Percentiles rank a stretch among this genome's conserved stretches.
Evolutionary conservation across 2,329 filamentous ascomycete genomes (phyloP).

Genomic region (Paramyrothecium roridum): DNA sequence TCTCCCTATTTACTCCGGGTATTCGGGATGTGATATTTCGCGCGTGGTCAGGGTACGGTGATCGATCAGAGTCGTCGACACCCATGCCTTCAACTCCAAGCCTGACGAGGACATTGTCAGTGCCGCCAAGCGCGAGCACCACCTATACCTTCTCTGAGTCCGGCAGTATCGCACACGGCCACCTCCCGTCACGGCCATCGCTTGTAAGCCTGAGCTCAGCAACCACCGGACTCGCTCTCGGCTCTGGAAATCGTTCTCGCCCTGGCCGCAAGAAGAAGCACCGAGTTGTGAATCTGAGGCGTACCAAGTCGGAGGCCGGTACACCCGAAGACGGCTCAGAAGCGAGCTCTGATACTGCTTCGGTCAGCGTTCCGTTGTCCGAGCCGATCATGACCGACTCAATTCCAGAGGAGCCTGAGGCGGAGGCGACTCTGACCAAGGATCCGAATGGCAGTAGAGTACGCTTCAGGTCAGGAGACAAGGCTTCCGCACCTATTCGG

Average conservation of each 20-base stretch:
- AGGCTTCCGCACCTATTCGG: conserved; percentile 8
- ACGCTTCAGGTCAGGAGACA: conserved; percentile 31
- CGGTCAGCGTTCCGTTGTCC: conserved; percentile 57
- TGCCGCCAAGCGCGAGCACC: conserved; percentile 53
- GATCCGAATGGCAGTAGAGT: conserved; percentile 31
- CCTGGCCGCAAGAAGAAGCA: conserved; percentile 76
- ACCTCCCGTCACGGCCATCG: conserved; percentile 66
- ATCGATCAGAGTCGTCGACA: conserved; percentile 60
- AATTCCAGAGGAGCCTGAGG: conserved; percentile 57
- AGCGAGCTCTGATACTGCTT: conserved; percentile 49
- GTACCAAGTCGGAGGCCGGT: conserved; percentile 51
- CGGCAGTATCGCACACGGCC: conserved; percentile 60
- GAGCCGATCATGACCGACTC: conserved; percentile 55
- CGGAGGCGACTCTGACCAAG: conserved; percentile 33
- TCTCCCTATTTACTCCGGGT: conserved; percentile 89
- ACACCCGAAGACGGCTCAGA: conserved; percentile 48
- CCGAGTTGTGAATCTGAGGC: conserved; percentile 77
- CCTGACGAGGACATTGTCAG: conserved; percentile 62
- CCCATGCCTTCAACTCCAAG: conserved; percentile 46
- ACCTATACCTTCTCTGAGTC: conserved; percentile 74
- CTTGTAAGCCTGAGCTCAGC: conserved; percentile 60
- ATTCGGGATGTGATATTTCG: conserved; percentile 88
- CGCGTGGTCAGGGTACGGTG: conserved; percentile 80
- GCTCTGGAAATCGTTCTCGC: conserved; percentile 58
- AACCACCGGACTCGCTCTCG: conserved; percentile 60